Percentiles rank a stretch among this genome's conserved stretches.
Evolutionary conservation across 345 rosid species (phyloP).

Genomic region (Turnera subulata): DNA sequence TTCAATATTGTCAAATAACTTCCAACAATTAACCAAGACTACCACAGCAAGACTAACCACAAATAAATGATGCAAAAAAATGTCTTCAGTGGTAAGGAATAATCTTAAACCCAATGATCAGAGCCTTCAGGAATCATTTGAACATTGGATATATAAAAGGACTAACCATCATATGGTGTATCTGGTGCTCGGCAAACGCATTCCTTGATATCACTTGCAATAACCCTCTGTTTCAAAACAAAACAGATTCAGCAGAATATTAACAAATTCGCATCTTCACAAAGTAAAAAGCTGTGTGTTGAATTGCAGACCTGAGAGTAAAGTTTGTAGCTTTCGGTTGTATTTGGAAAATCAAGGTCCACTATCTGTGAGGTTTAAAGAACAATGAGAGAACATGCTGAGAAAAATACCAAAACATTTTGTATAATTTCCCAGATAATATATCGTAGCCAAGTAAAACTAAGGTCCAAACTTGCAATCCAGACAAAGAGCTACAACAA

Average conservation of each 20-base stretch:
- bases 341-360: conserved; percentile 72
- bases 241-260: conserved; percentile 18
- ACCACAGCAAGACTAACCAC: too few relatives aligned
- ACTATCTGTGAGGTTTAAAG: conserved; percentile 47
- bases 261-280: conserved; percentile 4
- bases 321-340: conserved; percentile 88
- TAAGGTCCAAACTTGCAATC: neutral
- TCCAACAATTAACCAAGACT: too few relatives aligned
- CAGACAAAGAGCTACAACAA: neutral
- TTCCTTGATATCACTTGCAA: conserved; percentile 97
- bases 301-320: conserved; percentile 71
- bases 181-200: conserved; percentile 96
- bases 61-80: too few relatives aligned
- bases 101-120: too few relatives aligned
- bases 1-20: too few relatives aligned
- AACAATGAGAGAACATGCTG: conserved; percentile 7
- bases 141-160: conserved; percentile 3
- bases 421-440: neutral
- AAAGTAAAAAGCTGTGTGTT: conserved; percentile 4
- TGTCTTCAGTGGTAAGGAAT: too few relatives aligned
- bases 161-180: conserved; percentile 89
- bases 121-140: neutral
- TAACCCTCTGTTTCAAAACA: conserved; percentile 61
- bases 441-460: neutral
- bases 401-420: neutral